Evolutionary conservation across 257 asterid species (phyloP).

Genomic region (Lycium barbarum): DNA sequence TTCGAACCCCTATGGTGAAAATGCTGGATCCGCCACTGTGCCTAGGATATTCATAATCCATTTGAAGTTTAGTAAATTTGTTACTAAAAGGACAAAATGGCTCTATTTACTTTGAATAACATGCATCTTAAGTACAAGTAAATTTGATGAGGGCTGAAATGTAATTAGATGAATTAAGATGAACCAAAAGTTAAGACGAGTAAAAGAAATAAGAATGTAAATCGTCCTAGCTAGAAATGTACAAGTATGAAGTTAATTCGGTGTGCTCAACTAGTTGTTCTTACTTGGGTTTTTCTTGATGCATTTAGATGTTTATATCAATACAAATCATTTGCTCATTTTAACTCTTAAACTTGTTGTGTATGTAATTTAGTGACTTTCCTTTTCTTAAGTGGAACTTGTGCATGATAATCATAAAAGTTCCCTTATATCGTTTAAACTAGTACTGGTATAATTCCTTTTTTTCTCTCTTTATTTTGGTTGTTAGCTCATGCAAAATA

Average conservation of each 20-base stretch:
- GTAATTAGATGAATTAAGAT: no score
- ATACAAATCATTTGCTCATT: not conserved
- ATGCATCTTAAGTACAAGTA: not conserved
- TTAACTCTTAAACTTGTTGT: not conserved
- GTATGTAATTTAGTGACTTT: not conserved
- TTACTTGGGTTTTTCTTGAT: no score
- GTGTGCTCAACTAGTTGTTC: not conserved
- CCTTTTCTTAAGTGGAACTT: not conserved
- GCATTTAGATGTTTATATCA: not conserved
- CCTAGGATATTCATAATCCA: no score
- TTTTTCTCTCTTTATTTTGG: not conserved
- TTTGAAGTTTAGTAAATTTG: no score
- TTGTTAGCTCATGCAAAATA: not conserved
- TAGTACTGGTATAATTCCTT: not conserved
- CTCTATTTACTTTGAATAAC: not conserved
- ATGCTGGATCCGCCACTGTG: no score
- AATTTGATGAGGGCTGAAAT: no score
- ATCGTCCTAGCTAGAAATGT: not conserved
- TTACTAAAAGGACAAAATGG: not conserved
- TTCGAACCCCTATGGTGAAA: no score
- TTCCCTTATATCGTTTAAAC: not conserved
- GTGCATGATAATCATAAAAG: not conserved
- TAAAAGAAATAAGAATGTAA: no score
- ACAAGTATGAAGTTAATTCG: not conserved
- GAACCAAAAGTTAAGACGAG: no score